A percentile compares a stretch with the other conserved stretches of the same genome.
Conservation (phyloP, 257 asterid genomes). For the Agastache rugosa region DNA sequence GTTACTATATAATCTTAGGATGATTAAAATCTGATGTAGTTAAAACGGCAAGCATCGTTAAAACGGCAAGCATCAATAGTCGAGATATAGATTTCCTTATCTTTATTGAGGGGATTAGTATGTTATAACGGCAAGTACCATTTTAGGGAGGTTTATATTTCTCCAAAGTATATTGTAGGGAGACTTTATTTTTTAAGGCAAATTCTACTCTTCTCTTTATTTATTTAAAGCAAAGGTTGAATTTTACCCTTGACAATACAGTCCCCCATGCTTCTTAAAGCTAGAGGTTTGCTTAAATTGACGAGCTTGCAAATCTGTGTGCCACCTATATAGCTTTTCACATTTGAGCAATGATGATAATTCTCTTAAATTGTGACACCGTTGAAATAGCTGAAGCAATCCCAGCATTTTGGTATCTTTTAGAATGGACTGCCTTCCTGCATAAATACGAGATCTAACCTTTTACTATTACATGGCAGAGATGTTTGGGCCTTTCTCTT, state of each 20-base stretch:
- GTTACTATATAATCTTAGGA: constrained; percentile 1
- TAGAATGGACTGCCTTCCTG: constrained; percentile 21
- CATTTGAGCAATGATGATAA: neutral
- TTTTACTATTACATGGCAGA: constrained; percentile 56
- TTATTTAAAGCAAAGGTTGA: no score
- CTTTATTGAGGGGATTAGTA: neutral
- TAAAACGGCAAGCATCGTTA: neutral
- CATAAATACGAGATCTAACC: constrained; percentile 26
- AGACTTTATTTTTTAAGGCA: neutral
- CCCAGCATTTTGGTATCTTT: neutral
- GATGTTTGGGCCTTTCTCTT: constrained; percentile 98
- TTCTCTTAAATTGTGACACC: neutral
- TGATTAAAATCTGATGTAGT: neutral
- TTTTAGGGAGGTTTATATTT: neutral
- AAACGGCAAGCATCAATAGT: neutral
- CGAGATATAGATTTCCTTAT: constrained; percentile 2
- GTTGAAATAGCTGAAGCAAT: neutral
- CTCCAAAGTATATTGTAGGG: neutral
- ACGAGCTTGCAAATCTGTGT: neutral
- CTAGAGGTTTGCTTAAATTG: neutral
- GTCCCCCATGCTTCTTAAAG: neutral
- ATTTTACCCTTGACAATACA: no score
- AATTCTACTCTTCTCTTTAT: neutral
- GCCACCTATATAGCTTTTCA: neutral
- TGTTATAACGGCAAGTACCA: neutral